Evolutionary conservation across 2,329 filamentous ascomycete genomes (phyloP), one percentile per base, ranked within the genome.

Genomic region (Lachnellula subtilissima): DNA sequence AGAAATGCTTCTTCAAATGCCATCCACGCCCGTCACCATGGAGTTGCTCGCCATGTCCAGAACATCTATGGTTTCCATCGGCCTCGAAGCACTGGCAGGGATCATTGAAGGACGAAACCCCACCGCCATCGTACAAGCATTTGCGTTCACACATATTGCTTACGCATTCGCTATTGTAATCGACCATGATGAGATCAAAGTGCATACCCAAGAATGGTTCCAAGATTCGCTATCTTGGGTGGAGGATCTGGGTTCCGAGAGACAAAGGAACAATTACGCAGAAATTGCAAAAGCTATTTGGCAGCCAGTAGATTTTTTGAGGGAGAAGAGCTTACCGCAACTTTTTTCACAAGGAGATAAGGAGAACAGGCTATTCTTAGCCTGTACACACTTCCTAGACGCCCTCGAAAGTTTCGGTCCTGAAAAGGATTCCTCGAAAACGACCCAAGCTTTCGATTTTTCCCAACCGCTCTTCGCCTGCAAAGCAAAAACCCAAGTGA

Each of bases 111-210:
- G 61, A n/a, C 56, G 63, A 32, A 59, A 61, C 35, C 64, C 65
- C 36, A 63, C 61, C 11, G 58, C 64, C 9, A 60, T 64, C 19
- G 56, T 65, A 11, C 58, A 64, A 45, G 53, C 63, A 12, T 67
- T 66, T 51, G 61, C 64, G 4, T 65, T 66, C 22, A 64, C 63
- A 12, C 64, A 67, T 58, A 53, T 67, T 7, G 64, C 63, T 19
- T 67, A 61, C 46, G 64, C 65, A 9, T 52, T 61, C 15, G 58
- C 60, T 3, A 61, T 66, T 40, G 58, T 60, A 5, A 53, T 61
- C 5, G 57, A 65, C 19, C 49, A 60, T 23, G 56, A 63, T 17
- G 56, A 61, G 35, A 54, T 57, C 2, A 63, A 60, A 42, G 58
- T 64, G 4, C 50, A 59, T 32, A 56, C 55, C 14, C 43, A 64